phyloP scores from a whole-genome alignment of 2,329 filamentous ascomycete species.

The Fusarium ambrosium region DNA sequence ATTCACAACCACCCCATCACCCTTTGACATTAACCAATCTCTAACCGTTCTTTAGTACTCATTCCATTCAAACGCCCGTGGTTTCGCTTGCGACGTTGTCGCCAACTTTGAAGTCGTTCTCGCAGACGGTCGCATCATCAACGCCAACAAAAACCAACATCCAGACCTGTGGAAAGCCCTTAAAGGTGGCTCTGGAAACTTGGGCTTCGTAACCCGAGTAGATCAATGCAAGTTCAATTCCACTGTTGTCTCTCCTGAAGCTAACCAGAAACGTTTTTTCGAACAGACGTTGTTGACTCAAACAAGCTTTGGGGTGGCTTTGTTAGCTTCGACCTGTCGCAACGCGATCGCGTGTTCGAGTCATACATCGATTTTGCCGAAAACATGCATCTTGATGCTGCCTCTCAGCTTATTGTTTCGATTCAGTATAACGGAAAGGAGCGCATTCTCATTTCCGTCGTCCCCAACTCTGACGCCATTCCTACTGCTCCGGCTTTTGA shows the following conservation, averaged over 20 bases:
- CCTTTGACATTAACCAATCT: not conserved
- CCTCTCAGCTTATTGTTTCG: slow-evolving; percentile 49
- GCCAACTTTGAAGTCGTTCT: slow-evolving; percentile 60
- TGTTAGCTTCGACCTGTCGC: slow-evolving; percentile 39
- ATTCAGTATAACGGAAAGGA: slow-evolving; percentile 37
- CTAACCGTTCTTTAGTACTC: slow-evolving; percentile 41
- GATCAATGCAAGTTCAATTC: slow-evolving; percentile 30
- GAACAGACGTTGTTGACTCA: slow-evolving; percentile 28
- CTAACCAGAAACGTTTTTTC: not conserved
- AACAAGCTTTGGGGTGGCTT: slow-evolving; percentile 50
- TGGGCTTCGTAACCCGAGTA: slow-evolving; percentile 55
- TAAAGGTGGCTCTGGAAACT: slow-evolving; percentile 62
- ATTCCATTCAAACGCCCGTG: slow-evolving; percentile 49
- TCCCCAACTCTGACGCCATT: slow-evolving; percentile 47
- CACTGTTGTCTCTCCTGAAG: not conserved
- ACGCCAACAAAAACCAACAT: slow-evolving; percentile 55
- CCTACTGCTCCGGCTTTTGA: slow-evolving; percentile 43
- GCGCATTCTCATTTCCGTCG: slow-evolving; percentile 36
- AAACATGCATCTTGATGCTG: slow-evolving; percentile 43
- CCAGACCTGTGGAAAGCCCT: slow-evolving; percentile 60
- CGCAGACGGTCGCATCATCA: slow-evolving; percentile 56
- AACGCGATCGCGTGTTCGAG: slow-evolving; percentile 44
- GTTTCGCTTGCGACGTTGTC: slow-evolving; percentile 59
- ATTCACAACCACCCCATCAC: not conserved
- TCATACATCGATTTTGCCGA: slow-evolving; percentile 48